Evolutionary conservation across 805 yeast species (phyloP).

Genomic region (Ogataea sp.): DNA sequence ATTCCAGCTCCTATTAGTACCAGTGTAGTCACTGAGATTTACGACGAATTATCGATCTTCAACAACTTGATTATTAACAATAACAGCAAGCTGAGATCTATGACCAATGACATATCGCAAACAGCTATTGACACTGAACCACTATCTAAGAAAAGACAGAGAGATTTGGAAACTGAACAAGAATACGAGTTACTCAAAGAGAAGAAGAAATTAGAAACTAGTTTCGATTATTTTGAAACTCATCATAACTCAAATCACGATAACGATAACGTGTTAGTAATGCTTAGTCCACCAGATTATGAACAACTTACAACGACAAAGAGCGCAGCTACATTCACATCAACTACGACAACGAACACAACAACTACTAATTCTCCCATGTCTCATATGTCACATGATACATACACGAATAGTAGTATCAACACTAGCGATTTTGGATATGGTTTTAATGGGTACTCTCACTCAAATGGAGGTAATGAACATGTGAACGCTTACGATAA

Average conservation of each 20-base stretch:
- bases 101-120: too few species aligned
- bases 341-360: background rate
- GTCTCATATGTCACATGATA: background rate
- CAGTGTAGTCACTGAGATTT: background rate
- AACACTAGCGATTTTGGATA: background rate
- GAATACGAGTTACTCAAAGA: background rate
- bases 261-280: background rate
- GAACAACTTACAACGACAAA: background rate
- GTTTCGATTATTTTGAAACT: background rate
- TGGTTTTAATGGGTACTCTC: background rate
- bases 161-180: background rate
- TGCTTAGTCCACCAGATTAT: background rate
- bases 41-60: slow-evolving; percentile 2
- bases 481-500: background rate
- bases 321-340: background rate
- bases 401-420: background rate
- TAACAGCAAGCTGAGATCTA: slow-evolving; percentile 9
- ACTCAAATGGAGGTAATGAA: background rate
- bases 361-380: background rate
- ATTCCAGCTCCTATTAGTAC: slow-evolving; percentile 1
- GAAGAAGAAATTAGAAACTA: background rate
- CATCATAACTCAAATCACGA: background rate
- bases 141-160: slow-evolving; percentile 1
- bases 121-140: too few species aligned
- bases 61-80: slow-evolving; percentile 1